These are phyloP conservation scores for Ogataea pini DNA, from an alignment of 805 yeast genomes.

Conservation along the genomic window DNA sequence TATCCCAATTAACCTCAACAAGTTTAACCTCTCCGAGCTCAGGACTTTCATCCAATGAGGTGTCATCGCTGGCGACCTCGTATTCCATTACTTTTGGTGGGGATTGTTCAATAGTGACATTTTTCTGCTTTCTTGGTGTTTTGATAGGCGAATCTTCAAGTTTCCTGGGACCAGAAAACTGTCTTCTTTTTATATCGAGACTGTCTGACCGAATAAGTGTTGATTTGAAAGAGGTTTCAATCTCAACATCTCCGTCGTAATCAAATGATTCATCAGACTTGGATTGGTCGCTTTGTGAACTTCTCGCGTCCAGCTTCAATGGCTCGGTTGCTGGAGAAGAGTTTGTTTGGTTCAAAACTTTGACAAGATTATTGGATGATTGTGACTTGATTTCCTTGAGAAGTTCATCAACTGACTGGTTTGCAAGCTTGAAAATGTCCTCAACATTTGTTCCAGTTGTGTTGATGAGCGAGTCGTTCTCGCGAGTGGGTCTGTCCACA, in stretches of 20 bases:
- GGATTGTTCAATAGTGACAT: constrained; percentile 40
- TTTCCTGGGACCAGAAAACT: constrained; percentile 33
- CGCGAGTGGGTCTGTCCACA: not conserved
- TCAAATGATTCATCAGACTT: not conserved
- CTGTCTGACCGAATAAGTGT: constrained; percentile 21
- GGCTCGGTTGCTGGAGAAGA: constrained; percentile 27
- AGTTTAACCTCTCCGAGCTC: constrained; percentile 17
- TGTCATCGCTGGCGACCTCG: constrained; percentile 29
- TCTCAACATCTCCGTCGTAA: constrained; percentile 2
- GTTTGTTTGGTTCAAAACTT: constrained; percentile 10
- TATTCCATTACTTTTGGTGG: constrained; percentile 42
- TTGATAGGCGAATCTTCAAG: constrained; percentile 24
- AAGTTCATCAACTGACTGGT: constrained; percentile 43
- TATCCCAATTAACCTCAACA: constrained; percentile 31
- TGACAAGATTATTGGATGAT: constrained; percentile 15
- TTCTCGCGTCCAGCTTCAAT: constrained; percentile 15
- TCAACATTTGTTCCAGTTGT: constrained; percentile 3
- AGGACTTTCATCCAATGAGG: constrained; percentile 8
- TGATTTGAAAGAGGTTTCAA: constrained; percentile 11
- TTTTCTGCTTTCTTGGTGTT: constrained; percentile 37
- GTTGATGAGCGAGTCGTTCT: not conserved
- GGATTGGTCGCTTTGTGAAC: constrained; percentile 3
- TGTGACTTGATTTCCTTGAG: constrained; percentile 32
- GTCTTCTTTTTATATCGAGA: constrained; percentile 24
- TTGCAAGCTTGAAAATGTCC: constrained; percentile 31